These are phyloP conservation scores for Solanum medicagineum DNA, from an alignment of 257 asterid genomes.

Conservation along the genomic window DNA sequence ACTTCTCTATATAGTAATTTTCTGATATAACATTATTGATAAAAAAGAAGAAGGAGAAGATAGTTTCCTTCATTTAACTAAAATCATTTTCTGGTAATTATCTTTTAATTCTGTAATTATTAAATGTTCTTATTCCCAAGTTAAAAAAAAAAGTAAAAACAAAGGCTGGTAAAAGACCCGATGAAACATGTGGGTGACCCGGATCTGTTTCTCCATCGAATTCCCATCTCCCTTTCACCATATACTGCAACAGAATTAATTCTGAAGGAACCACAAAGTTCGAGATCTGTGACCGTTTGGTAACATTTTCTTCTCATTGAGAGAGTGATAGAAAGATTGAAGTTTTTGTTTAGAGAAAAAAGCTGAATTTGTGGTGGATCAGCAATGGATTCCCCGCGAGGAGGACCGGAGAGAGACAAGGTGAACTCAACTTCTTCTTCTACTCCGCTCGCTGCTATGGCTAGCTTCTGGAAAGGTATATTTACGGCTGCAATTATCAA, in stretches of 20 bases:
- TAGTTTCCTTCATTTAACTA: neutral
- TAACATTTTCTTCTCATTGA: neutral
- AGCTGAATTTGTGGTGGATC: neutral
- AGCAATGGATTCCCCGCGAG: slow-evolving; percentile 12
- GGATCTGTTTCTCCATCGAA: neutral
- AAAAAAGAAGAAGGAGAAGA: too few relatives aligned
- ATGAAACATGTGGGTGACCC: neutral
- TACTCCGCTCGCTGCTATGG: slow-evolving; percentile 53
- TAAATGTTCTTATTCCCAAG: neutral
- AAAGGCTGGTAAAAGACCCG: neutral
- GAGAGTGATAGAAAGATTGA: neutral
- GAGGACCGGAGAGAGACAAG: slow-evolving; percentile 74
- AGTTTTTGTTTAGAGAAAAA: neutral
- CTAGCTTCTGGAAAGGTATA: slow-evolving; percentile 90
- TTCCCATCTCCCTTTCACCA: neutral
- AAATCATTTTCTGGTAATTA: neutral
- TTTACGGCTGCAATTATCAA: neutral
- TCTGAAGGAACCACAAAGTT: neutral
- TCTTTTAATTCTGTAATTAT: neutral
- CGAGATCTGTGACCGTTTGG: neutral
- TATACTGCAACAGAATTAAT: neutral
- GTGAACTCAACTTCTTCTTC: slow-evolving; percentile 49
- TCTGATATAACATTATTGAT: too few relatives aligned
- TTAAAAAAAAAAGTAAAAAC: too few relatives aligned
- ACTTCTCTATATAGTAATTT: too few relatives aligned